Conservation (phyloP, 75 land plant species). For the Selaginella tamariscina region DNA sequence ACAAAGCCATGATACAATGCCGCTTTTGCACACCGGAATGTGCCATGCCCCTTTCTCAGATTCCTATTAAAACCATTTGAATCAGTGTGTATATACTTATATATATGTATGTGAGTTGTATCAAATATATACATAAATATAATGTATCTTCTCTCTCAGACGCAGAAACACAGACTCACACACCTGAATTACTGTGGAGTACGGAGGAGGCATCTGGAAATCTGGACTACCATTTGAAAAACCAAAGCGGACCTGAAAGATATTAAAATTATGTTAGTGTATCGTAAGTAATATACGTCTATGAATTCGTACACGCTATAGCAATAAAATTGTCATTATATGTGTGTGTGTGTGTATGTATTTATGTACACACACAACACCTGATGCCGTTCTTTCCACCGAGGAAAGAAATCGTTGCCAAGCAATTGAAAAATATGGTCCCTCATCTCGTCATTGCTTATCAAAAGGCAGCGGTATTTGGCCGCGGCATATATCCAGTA, state of each 20-base stretch:
- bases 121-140: too few species aligned
- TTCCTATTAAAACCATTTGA: conserved; percentile 37
- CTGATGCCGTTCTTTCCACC: conserved; percentile 96
- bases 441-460: conserved; percentile 97
- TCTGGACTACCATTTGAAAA: conserved; percentile 22
- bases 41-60: conserved; percentile 82
- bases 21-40: conserved; percentile 37
- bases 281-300: background rate
- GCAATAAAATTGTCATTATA: background rate
- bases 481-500: conserved; percentile 97
- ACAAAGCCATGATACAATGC: too few species aligned
- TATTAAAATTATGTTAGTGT: background rate
- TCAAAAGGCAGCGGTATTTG: conserved; percentile 58
- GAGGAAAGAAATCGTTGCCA: conserved; percentile 64
- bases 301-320: background rate
- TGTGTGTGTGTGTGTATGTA: background rate
- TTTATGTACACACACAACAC: conserved; percentile 21
- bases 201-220: conserved; percentile 68
- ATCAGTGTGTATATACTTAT: background rate
- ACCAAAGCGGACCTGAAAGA: conserved; percentile 47
- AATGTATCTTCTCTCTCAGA: conserved; percentile 2
- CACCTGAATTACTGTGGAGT: conserved; percentile 65
- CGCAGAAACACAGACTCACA: conserved; percentile 6
- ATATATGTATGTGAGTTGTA: too few species aligned
- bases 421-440: conserved; percentile 86